Conservation (phyloP, 345 rosid species). For the thale cress (Arabidopsis thaliana) region DNA sequence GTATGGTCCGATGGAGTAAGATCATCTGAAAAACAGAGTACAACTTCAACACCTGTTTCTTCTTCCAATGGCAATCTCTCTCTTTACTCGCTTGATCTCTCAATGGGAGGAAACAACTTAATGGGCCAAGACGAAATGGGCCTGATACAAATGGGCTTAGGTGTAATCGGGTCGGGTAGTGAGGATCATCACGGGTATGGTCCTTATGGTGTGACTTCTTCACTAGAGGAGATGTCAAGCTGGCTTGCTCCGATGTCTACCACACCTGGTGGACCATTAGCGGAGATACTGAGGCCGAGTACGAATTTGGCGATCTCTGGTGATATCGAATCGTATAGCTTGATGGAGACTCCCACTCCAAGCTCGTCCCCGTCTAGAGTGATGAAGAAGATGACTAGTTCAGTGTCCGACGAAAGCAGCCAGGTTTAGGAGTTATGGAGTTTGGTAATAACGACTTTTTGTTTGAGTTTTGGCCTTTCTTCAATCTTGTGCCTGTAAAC, state of each 20-base stretch:
- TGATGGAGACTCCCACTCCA: conserved; percentile 36
- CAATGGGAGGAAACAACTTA: conserved; percentile 55
- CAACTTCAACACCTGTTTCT: conserved; percentile 43
- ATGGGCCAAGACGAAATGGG: conserved; percentile 51
- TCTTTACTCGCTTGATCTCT: conserved; percentile 54
- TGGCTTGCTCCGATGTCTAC: conserved; percentile 53
- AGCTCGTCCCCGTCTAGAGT: conserved; percentile 68
- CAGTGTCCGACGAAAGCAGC: conserved; percentile 74
- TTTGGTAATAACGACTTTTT: conserved; percentile 11
- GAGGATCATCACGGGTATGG: conserved; percentile 40
- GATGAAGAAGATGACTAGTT: conserved; percentile 55
- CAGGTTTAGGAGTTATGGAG: conserved; percentile 38
- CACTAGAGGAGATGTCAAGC: conserved; percentile 38
- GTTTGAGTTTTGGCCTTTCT: not conserved
- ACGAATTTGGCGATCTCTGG: conserved; percentile 21
- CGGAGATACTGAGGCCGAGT: conserved; percentile 64
- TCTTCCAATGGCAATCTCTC: conserved; percentile 51
- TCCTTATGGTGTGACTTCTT: conserved; percentile 38
- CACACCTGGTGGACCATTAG: conserved; percentile 79
- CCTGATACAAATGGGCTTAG: conserved; percentile 50
- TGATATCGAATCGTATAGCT: conserved; percentile 39
- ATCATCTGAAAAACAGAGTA: conserved; percentile 42
- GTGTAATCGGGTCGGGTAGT: conserved; percentile 40
- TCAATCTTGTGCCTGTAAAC: conserved; percentile 11
- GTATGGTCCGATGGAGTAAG: conserved; percentile 59